Base-by-base conservation (phyloP, 345 rosid genomes). In the Hypericum androsaemum region DNA sequence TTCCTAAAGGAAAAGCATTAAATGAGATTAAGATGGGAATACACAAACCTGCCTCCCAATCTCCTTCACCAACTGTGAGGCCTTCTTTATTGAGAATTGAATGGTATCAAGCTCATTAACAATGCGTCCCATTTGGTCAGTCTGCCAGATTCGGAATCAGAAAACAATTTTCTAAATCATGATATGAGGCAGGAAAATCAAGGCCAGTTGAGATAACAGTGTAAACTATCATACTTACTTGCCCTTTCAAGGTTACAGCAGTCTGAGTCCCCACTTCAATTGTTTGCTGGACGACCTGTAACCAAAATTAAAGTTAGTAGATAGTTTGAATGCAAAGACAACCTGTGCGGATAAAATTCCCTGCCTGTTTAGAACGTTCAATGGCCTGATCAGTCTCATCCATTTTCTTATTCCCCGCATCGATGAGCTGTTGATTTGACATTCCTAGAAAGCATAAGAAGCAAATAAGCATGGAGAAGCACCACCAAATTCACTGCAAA, bases 71-170 rank as follows among this genome's bases (percentile, higher is more conserved):
- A 92, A 77, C 75, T 92, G 94, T 6, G 98, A 88, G 11, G 98
- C 98, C 66, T 92, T 92, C 82, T 92, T 92, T 64, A 92, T 80
- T 8, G 98, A 92, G 72, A 92, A 92, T 45, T 92, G 98, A 66
- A 92, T 88, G 5, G 97, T 92, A 73, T 92, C 98, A 45, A 92
- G 82, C 73, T 88, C 97, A 60, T 92, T 88, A 43, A 85, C 97
- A 44, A 92, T 84, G 5, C 95, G 89, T 10, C 94, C 97, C 98
- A 92, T 92, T 92, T 92, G 98, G 43, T 92, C 98, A 53, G 98
- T 88, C 97, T 92, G 81, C 63, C 69, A 37, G 67, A 49, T 52
- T 62, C 39, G 10, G 36, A 12, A 52, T 77, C 54, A 71, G 58
- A 10, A 17, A 10, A 57, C 17, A 39, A 22, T 57, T 40, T 5